phyloP scores from a whole-genome alignment of 805 yeast species.

The Clavispora santaluciae region DNA sequence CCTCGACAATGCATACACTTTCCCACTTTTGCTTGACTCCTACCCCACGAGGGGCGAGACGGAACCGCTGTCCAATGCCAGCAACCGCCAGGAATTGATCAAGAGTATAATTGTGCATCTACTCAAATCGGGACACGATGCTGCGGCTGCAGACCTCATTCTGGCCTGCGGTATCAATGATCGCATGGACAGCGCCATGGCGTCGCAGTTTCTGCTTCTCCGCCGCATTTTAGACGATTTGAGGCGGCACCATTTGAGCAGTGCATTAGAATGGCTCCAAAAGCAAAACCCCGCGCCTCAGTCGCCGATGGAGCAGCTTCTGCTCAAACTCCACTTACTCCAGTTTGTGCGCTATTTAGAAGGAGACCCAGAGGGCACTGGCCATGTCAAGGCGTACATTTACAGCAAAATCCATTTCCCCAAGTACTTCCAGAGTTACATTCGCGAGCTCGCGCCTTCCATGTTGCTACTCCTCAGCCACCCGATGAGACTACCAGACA shows the following conservation, averaged over 20 bases:
- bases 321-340: slow-evolving; percentile 38
- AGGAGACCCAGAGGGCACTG: slow-evolving; percentile 3
- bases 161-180: slow-evolving; percentile 18
- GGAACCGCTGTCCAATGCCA: slow-evolving; percentile 2
- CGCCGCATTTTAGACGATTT: slow-evolving; percentile 33
- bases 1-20: slow-evolving; percentile 39
- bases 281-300: slow-evolving; percentile 16
- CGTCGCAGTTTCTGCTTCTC: slow-evolving; percentile 24
- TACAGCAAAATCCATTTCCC: slow-evolving; percentile 36
- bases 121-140: slow-evolving; percentile 37
- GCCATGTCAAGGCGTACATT: slow-evolving; percentile 26
- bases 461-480: slow-evolving; percentile 30
- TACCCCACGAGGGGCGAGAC: slow-evolving; percentile 13
- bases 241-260: slow-evolving; percentile 26
- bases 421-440: slow-evolving; percentile 26
- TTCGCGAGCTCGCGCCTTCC: slow-evolving; percentile 31
- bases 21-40: slow-evolving; percentile 29
- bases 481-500: slow-evolving; percentile 20
- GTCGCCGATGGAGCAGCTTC: slow-evolving; percentile 18
- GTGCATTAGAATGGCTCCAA: slow-evolving; percentile 32
- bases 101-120: slow-evolving; percentile 37
- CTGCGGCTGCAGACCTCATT: slow-evolving; percentile 27
- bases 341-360: slow-evolving; percentile 29
- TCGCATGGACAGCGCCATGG: slow-evolving; percentile 20
- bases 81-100: slow-evolving; percentile 27